A percentile compares a stretch with the other conserved stretches of the same genome.
Evolutionary conservation across 2,329 filamentous ascomycete genomes (phyloP).

Genomic region (Sporothrix sp.): DNA sequence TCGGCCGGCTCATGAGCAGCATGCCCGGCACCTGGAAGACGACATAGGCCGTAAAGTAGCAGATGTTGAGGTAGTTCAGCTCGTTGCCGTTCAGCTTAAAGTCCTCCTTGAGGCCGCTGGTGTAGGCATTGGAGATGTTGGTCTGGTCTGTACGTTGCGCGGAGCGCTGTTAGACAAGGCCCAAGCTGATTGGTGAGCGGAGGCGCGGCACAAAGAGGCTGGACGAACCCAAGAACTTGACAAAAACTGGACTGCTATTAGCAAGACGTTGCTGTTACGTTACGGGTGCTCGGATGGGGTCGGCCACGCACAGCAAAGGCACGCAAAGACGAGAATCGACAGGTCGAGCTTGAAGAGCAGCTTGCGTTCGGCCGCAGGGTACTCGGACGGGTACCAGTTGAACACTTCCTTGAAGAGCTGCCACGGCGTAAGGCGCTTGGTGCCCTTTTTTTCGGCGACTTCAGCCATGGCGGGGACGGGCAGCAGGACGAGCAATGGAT

Average conservation of each 20-base stretch:
- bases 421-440: slow-evolving; percentile 10
- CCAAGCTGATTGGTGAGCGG: background rate
- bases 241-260: slow-evolving; percentile 22
- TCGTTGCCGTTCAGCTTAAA: slow-evolving; percentile 30
- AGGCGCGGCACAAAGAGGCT: too few species aligned
- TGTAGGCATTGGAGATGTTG: slow-evolving; percentile 30
- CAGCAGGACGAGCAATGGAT: too few species aligned
- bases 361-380: slow-evolving; percentile 24
- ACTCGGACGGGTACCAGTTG: slow-evolving; percentile 27
- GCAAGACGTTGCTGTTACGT: background rate
- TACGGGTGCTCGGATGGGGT: background rate
- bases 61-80: slow-evolving; percentile 32
- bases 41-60: slow-evolving; percentile 31
- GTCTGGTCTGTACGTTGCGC: slow-evolving; percentile 22
- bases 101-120: slow-evolving; percentile 31
- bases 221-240: slow-evolving; percentile 24
- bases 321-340: slow-evolving; percentile 25
- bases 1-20: slow-evolving; percentile 25
- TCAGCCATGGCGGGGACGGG: background rate
- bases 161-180: background rate
- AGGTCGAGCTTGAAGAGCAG: slow-evolving; percentile 27
- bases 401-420: slow-evolving; percentile 26
- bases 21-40: slow-evolving; percentile 27
- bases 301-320: slow-evolving; percentile 25
- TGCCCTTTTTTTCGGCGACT: background rate